Conservation (phyloP, 78 protist genomes). For the Polysphondylium violaceum region DNA sequence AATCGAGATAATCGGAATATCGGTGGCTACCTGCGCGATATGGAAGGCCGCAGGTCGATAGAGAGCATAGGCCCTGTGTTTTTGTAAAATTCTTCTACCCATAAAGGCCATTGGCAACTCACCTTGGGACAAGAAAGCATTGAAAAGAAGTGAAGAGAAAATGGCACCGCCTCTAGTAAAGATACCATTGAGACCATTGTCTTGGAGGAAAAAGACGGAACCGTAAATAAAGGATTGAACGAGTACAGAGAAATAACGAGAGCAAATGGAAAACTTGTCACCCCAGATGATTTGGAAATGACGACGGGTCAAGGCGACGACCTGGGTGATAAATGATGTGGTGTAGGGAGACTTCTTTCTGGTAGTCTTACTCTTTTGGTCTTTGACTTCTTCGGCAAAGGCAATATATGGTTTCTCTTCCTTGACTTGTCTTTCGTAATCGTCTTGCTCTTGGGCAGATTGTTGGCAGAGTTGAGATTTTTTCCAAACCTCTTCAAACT, state of each 20-base stretch:
- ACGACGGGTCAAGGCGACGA: constrained; percentile 31
- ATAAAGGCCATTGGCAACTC: constrained; percentile 9
- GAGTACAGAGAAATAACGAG: constrained; percentile 16
- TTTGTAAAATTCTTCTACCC: constrained; percentile 62
- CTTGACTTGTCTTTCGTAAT: constrained; percentile 39
- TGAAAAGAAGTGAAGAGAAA: constrained; percentile 27
- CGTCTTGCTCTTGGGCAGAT: not conserved
- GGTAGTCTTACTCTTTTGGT: constrained; percentile 35
- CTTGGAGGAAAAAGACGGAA: constrained; percentile 14
- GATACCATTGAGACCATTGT: not conserved
- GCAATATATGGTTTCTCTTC: constrained; percentile 19
- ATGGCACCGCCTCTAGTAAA: constrained; percentile 70
- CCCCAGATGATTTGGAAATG: constrained; percentile 13
- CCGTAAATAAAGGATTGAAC: constrained; percentile 56
- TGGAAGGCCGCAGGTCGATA: constrained; percentile 64
- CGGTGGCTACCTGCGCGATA: constrained; percentile 52
- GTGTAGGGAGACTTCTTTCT: constrained; percentile 12
- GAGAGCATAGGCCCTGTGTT: constrained; percentile 70
- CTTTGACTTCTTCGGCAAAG: constrained; percentile 19
- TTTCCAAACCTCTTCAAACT: constrained; percentile 61
- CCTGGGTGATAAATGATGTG: constrained; percentile 17
- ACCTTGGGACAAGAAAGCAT: constrained; percentile 1
- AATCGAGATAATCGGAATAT: constrained; percentile 10
- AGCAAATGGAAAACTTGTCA: constrained; percentile 24
- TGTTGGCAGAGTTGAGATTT: not conserved